Evolutionary conservation across 2,329 filamentous ascomycete genomes (phyloP).

Genomic region (Colletotrichum spaethianum): DNA sequence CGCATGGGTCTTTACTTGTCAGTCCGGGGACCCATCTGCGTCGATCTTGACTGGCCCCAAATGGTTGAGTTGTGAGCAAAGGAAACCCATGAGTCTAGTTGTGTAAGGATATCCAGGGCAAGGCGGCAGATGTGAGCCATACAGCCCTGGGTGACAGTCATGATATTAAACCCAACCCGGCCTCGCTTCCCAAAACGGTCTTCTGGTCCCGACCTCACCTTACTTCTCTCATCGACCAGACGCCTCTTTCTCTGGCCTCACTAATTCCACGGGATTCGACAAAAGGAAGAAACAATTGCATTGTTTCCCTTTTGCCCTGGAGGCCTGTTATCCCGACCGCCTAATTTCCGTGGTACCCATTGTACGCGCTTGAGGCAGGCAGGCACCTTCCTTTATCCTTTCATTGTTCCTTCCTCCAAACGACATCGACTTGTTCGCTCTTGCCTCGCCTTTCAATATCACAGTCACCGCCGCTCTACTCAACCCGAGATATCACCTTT

Average conservation of each 20-base stretch:
- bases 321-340: constrained; percentile 35
- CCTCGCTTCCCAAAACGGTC: constrained; percentile 28
- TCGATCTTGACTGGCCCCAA: constrained; percentile 30
- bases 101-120: constrained; percentile 32
- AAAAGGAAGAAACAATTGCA: constrained; percentile 38
- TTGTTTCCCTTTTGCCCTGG: constrained; percentile 36
- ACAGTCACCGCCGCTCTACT: background rate
- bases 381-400: constrained; percentile 27
- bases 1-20: constrained; percentile 38
- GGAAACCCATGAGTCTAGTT: constrained; percentile 15
- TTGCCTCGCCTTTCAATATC: constrained; percentile 17
- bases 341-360: constrained; percentile 20
- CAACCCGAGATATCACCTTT: background rate
- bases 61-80: background rate
- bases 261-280: constrained; percentile 15
- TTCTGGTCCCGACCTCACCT: constrained; percentile 30
- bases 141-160: background rate
- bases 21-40: constrained; percentile 31
- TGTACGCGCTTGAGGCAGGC: constrained; percentile 35
- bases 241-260: constrained; percentile 21
- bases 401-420: constrained; percentile 25
- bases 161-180: constrained; percentile 39
- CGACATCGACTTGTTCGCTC: constrained; percentile 25
- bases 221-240: constrained; percentile 27
- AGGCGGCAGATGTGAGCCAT: constrained; percentile 23